phyloP scores from a whole-genome alignment of 2,329 filamentous ascomycete genomes.

The Trichoderma sp. region DNA sequence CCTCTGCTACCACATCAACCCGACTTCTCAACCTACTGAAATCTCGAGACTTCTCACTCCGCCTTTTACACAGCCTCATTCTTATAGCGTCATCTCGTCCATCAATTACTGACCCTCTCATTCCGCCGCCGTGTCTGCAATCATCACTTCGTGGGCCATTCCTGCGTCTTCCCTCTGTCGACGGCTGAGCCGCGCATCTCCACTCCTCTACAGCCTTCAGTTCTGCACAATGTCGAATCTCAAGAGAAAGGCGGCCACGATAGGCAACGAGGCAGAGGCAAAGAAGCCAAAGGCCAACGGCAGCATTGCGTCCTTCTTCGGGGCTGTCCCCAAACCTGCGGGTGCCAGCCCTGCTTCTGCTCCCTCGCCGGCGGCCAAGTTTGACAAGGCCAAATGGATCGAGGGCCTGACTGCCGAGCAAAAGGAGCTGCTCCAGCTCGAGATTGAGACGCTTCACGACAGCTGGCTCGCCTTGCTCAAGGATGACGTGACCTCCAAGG shows the following conservation, averaged over 20 bases:
- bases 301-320: constrained; percentile 90
- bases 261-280: constrained; percentile 47
- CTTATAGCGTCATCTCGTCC: neutral
- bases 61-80: neutral
- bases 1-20: neutral
- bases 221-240: constrained; percentile 53
- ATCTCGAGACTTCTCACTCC: neutral
- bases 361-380: constrained; percentile 54
- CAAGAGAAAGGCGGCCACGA: constrained; percentile 66
- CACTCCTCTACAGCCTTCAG: constrained; percentile 28
- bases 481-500: constrained; percentile 75
- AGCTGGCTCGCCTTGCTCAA: constrained; percentile 90
- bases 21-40: neutral
- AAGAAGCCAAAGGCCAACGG: constrained; percentile 76
- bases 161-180: constrained; percentile 25
- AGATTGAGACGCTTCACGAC: constrained; percentile 89
- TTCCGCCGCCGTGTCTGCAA: neutral
- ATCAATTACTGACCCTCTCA: neutral
- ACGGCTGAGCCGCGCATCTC: constrained; percentile 25
- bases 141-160: neutral
- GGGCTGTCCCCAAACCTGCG: constrained; percentile 59
- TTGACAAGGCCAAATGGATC: constrained; percentile 92
- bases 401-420: constrained; percentile 77
- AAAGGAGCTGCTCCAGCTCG: constrained; percentile 76
- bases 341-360: constrained; percentile 34